Base-by-base conservation (phyloP, 768 basidiomycete species). In the Cubamyces lactineus region DNA sequence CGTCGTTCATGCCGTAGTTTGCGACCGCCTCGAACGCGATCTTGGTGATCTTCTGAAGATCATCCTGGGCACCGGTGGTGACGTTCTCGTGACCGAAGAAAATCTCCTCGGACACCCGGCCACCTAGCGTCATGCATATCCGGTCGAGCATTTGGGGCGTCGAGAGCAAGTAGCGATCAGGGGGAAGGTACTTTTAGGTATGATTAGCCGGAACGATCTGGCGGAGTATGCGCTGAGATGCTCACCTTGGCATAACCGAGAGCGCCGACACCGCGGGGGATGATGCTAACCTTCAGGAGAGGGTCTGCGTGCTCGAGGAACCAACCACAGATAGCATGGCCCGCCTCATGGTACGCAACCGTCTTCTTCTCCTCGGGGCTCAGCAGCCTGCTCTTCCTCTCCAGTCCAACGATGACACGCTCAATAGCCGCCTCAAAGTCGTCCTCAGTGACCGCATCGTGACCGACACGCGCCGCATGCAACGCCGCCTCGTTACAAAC, bases 361-460 rank as follows among this genome's bases (percentile, higher is more conserved):
- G 92, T 98, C 78, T 88, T 96, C 87, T 99, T 99, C 83, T 99
- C 97, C 68, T 97, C 94, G 23, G 87, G 83, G 69, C 92, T 95
- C 47, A 99, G 80, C 28, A 98, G 91, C 60, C 96, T 81, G 66
- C 90, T 94, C 84, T 98, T 99, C 72, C 94, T 84, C 82, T 98
- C 97, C 68, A 98, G 77, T 30, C 97, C 97, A 58, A 95, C 96
- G 65, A 98, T 96, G 39, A 99, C 97, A 42, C 97, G 86, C 79
- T 99, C 97, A 65, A 99, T 98, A 9, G 97, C 96, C 48, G 91
- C 93, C 71, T 98, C 96, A 72, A 99, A 99, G 77, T 99, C 92
- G 24, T 80, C 78, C 53, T 94, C 88, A 62, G 85, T 82, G 11
- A 99, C 89, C 24, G 74, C 84, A 48, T 96, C 92, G 16, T 89